Evolutionary conservation across 2,329 filamentous ascomycete species (phyloP), one percentile per base, ranked within the genome.

Genomic region (Zopfia rhizophila): DNA sequence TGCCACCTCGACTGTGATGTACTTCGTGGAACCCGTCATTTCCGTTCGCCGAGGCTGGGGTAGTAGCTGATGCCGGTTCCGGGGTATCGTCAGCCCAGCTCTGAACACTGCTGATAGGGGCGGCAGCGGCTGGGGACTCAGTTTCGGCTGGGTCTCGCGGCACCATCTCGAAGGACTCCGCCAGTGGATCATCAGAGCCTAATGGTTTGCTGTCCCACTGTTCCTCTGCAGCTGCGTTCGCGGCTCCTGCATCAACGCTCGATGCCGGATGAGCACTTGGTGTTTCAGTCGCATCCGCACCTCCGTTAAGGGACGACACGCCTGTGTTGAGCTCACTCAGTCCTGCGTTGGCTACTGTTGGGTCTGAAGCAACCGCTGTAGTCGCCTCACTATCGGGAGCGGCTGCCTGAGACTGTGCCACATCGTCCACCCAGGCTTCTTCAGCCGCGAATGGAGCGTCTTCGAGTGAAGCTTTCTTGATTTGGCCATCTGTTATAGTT

Each of bases 11-110:
- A 40, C 56, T 60, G 49, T 71, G 68, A 29, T 67, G 83, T 8
- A 91, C 88, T 62, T 87, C 84, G 48, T 87, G 85, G 78, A 91
- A 91, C 17, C 88, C 88, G 62, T 90, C 88, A 37, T 79, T 75
- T 35, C 74, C 72, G 23, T 72, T 63, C 16, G 66, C 42, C 36
- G 72, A 50, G 13, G 63, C 48, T n/a, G 63, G 54, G 31, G 67
- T 48, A 39, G 56, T 53, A 16, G 70, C 48, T 22, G 55, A 45
- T 18, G 65, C 53, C 14, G 61, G 62, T 24, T 69, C 68, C 10
- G 63, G 60, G 16, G 89, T 83, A 50, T 94, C 89, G 62, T 96
- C 91, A 18, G 90, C 90, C 90, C 90, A 95, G 61, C 86, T 91
- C 65, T 88, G 85, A 5, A 83, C 84, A 33, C 85, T 82, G n/a